Base-by-base conservation (phyloP, 495 filamentous ascomycete genomes). In the Trichocladium uniseriatum region DNA sequence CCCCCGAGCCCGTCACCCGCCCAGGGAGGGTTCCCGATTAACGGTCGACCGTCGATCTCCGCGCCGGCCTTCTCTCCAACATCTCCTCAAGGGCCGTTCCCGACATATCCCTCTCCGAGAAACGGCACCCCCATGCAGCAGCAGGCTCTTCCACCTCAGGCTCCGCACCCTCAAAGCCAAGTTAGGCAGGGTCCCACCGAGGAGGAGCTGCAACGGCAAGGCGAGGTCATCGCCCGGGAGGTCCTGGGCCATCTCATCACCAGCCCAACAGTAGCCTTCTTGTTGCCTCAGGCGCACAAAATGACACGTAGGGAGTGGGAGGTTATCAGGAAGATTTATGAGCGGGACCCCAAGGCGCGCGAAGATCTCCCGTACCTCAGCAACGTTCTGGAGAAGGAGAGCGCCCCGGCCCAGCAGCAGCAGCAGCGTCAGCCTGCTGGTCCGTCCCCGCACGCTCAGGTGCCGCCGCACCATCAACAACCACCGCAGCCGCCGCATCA, bases 221-320 rank as follows among this genome's bases (percentile, higher is more conserved):
- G 77, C 14, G 69, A 76, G 55, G 63, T 61, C 22, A 66, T 69
- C 16, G 80, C 79, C 10, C 62, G 72, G 5, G 70, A 79, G 38
- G 74, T 86, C 0, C 69, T 88, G 1, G 83, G 83, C 0, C 50
- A 56, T 3, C 71, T 83, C 31, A 78, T 79, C 15, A 64, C 69
- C 18, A 74, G 79, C 9, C 80, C 82, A 1, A 80, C 81, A 0
- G 77, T 88, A 5, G 66, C 71, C n/a, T 79, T 86, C 55, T 64
- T 88, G 6, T 68, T 89, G 14, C 76, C 79, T 10, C 79, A 84
- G 43, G 80, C 80, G 1, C 78, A 77, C 6, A 73, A 72, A 16
- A 82, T 82, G 69, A 69, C 78, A 28, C 68, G 74, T 13, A 63
- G 66, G 3, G 83, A 89, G 59, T 79, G 87, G 69, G 70, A 72